Percentiles rank a stretch among this genome's conserved stretches.
phyloP scores from a whole-genome alignment of 768 basidiomycete species.

The Baorangia bicolor region DNA sequence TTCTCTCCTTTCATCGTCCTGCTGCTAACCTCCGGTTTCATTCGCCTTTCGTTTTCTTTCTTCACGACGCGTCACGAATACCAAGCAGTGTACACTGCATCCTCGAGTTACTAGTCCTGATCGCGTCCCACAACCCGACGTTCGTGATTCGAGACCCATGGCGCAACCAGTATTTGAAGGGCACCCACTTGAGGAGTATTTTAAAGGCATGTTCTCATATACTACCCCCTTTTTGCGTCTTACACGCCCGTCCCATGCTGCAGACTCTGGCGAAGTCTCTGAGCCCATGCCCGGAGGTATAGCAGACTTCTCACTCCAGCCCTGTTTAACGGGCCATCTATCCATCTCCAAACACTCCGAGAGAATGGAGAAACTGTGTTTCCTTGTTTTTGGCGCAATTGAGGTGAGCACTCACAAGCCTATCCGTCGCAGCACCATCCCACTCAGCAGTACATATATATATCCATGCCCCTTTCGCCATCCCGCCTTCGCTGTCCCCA shows the following conservation, averaged over 20 bases:
- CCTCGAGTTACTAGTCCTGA: slow-evolving; percentile 4
- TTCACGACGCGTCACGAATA: slow-evolving; percentile 24
- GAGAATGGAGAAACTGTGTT: slow-evolving; percentile 29
- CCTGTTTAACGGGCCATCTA: slow-evolving; percentile 10
- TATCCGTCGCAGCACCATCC: slow-evolving; percentile 12
- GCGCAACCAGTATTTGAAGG: slow-evolving; percentile 78
- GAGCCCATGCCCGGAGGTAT: slow-evolving; percentile 59
- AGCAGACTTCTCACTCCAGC: slow-evolving; percentile 32
- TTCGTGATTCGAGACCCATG: slow-evolving; percentile 40
- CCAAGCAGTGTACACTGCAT: slow-evolving; percentile 23
- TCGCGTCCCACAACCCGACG: slow-evolving; percentile 4
- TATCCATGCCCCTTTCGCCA: background rate
- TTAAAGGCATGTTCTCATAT: slow-evolving; percentile 47
- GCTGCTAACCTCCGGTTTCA: slow-evolving; percentile 24
- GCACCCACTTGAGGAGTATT: slow-evolving; percentile 72
- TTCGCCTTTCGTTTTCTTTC: background rate
- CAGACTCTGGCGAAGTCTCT: slow-evolving; percentile 60
- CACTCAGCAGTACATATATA: slow-evolving; percentile 8
- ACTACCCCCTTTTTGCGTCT: background rate
- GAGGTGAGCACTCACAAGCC: slow-evolving; percentile 38
- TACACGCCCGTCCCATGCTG: slow-evolving; percentile 15
- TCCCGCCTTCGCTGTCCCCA: slow-evolving; percentile 8
- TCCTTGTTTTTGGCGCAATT: slow-evolving; percentile 17
- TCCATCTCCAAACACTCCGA: slow-evolving; percentile 19
- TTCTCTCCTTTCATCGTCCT: slow-evolving; percentile 22